A percentile compares a stretch with the other conserved stretches of the same genome.
These are phyloP conservation scores for Heterobasidion parviporum DNA, from an alignment of 1,284 basidiomycete species.

Conservation along the genomic window DNA sequence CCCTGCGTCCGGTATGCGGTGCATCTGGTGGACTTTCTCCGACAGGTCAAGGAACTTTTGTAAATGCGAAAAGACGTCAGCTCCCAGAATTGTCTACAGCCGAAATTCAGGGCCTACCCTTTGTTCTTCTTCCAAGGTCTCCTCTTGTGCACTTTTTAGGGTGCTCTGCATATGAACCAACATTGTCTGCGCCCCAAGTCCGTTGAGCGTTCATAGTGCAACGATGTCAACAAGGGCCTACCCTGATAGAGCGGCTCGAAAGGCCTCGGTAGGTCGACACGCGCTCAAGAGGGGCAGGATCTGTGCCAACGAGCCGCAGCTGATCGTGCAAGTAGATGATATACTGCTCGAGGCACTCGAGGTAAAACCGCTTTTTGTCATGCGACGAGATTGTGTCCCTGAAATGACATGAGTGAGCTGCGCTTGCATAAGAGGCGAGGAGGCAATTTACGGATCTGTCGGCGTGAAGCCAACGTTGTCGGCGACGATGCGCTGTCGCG, in stretches of 20 bases:
- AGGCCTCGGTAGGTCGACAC: conserved; percentile 48
- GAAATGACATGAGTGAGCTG: background rate
- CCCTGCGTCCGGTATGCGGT: too few relatives aligned
- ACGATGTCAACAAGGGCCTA: conserved; percentile 12
- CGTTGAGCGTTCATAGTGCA: too few relatives aligned
- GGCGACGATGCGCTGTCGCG: conserved; percentile 42
- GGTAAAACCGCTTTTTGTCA: conserved; percentile 66
- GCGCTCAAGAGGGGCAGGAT: conserved; percentile 25
- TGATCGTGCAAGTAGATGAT: conserved; percentile 57
- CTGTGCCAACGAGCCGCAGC: conserved; percentile 42
- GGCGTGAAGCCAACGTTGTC: conserved; percentile 48
- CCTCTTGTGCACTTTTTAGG: conserved; percentile 37
- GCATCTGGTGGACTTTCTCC: conserved; percentile 4
- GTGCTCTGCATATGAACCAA: conserved; percentile 59
- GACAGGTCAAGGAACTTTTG: conserved; percentile 20
- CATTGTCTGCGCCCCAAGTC: conserved; percentile 25
- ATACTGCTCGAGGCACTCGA: conserved; percentile 66
- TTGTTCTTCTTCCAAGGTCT: conserved; percentile 43
- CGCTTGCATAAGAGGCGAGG: background rate
- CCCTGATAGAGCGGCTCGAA: conserved; percentile 46
- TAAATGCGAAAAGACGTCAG: too few relatives aligned
- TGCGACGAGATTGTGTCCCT: conserved; percentile 66
- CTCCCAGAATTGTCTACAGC: too few relatives aligned
- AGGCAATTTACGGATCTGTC: conserved; percentile 45
- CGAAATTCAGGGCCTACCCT: conserved; percentile 27